These are phyloP conservation scores for Alternaria tenuissima DNA, from an alignment of 2,329 filamentous ascomycete genomes.

Conservation along the genomic window DNA sequence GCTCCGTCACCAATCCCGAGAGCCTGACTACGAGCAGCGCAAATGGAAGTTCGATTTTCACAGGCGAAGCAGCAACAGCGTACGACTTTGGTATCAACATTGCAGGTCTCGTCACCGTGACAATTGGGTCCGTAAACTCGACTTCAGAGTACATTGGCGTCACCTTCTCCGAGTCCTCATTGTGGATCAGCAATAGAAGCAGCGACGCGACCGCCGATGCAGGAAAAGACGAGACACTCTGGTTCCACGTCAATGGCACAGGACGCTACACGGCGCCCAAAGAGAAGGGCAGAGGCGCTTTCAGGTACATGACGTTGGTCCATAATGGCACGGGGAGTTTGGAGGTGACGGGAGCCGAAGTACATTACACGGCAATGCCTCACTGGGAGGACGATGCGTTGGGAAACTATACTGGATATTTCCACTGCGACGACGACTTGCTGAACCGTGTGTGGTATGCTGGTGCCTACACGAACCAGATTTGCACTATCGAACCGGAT, in stretches of 20 bases:
- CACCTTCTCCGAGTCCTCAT: constrained; percentile 53
- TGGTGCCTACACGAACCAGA: constrained; percentile 51
- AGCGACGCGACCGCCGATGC: constrained; percentile 59
- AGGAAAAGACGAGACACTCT: constrained; percentile 59
- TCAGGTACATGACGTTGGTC: constrained; percentile 57
- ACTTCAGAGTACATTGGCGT: constrained; percentile 52
- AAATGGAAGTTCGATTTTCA: constrained; percentile 45
- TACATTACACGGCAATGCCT: constrained; percentile 58
- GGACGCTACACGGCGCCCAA: constrained; percentile 54
- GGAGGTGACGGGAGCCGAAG: constrained; percentile 46
- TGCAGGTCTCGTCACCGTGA: constrained; percentile 51
- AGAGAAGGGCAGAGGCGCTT: constrained; percentile 56
- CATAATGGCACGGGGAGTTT: constrained; percentile 55
- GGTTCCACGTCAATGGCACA: constrained; percentile 54
- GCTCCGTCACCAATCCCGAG: constrained; percentile 49
- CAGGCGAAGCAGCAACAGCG: constrained; percentile 49
- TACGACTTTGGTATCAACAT: constrained; percentile 56
- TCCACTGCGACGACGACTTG: constrained; percentile 55
- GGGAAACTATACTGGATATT: constrained; percentile 52
- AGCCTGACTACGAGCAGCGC: constrained; percentile 31
- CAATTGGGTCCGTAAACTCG: constrained; percentile 45
- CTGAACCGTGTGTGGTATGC: constrained; percentile 58
- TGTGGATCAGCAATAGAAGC: constrained; percentile 59
- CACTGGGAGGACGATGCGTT: constrained; percentile 51
- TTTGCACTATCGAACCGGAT: constrained; percentile 50